phyloP scores from a whole-genome alignment of 2,329 filamentous ascomycete species.

The Aureobasidium leucospermi region DNA sequence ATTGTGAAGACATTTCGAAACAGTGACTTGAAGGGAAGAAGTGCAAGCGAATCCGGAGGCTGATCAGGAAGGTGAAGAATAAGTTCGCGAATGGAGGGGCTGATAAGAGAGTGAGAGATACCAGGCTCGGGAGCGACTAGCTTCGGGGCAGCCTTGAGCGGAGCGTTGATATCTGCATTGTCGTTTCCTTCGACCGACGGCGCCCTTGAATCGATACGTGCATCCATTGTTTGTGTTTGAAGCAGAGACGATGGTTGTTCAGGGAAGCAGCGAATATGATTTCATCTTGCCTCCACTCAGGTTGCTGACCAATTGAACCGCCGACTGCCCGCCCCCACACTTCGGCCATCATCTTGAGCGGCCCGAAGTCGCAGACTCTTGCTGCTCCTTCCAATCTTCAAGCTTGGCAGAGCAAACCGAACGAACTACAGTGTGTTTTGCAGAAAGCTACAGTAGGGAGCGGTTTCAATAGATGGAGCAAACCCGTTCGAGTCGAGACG shows the following conservation, averaged over 20 bases:
- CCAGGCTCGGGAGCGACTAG: conserved; percentile 87
- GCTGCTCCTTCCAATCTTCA: too few relatives aligned
- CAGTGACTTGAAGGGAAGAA: too few relatives aligned
- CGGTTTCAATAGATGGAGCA: too few relatives aligned
- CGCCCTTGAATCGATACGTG: conserved; percentile 51
- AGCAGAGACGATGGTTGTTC: too few relatives aligned
- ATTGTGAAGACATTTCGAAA: too few relatives aligned
- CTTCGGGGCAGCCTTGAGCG: conserved; percentile 69
- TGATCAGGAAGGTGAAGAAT: too few relatives aligned
- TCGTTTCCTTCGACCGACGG: conserved; percentile 68
- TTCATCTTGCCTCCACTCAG: background rate
- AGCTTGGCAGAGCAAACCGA: too few relatives aligned
- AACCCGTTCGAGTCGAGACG: too few relatives aligned
- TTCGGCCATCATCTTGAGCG: background rate
- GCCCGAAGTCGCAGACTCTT: too few relatives aligned
- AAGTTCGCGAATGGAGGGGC: background rate
- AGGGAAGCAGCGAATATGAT: background rate
- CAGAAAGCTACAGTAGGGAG: too few relatives aligned
- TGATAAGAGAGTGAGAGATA: conserved; percentile 24
- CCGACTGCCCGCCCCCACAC: background rate
- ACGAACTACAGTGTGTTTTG: too few relatives aligned
- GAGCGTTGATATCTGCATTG: conserved; percentile 65
- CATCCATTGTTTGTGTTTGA: background rate
- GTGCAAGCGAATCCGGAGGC: too few relatives aligned
- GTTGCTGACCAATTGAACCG: background rate